Base-by-base conservation (phyloP, 73 alveolate species). In the Tetrahymena malaccensis region DNA sequence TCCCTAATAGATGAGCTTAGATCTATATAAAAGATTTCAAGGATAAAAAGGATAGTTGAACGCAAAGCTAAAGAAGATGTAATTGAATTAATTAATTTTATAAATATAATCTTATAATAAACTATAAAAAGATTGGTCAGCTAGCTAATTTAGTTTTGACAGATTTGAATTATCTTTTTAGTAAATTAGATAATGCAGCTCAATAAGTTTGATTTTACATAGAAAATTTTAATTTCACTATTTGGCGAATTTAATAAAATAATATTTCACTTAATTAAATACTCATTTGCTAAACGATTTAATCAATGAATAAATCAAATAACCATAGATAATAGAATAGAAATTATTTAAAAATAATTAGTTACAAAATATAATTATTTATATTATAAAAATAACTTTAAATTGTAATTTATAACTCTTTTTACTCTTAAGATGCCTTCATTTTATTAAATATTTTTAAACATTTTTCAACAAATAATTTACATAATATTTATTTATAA, bases 31-130 rank as follows among this genome's bases (percentile, higher is more conserved):
- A 55, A 85, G 17, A 89, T 93, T 33, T 94, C 95, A 43, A 94
- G 93, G 50, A 25, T 94, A 27, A 58, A 85, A 55, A 95, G 85
- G 35, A n/a, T 95, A 44, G 94, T 85, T 27, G 95, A 95, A 35
- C 43, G 94, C 84, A 95, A 95, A 70, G 38, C 89, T 35, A 89
- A 85, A n/a, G 97, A 95, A 50, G 97, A 95, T 85, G 84, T 95
- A 70, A 22, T 3, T 70, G 0, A 70, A 27, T 70, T 70, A 3
- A 3, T 0, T 19, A n/a, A 70, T n/a, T n/a, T n/a, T n/a, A n/a
- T 4, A 27, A 22, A 27, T 70, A 9, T 27, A 70, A 70, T 22
- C 43, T n/a, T 25, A 12, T 70, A 22, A 70, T 27, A n/a, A 56
- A 4, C 1, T 10, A 56, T 56, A 56, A 56, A 22, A 1, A 70